phyloP scores from a whole-genome alignment of 1,284 basidiomycete species.

The Flammula alnicola region DNA sequence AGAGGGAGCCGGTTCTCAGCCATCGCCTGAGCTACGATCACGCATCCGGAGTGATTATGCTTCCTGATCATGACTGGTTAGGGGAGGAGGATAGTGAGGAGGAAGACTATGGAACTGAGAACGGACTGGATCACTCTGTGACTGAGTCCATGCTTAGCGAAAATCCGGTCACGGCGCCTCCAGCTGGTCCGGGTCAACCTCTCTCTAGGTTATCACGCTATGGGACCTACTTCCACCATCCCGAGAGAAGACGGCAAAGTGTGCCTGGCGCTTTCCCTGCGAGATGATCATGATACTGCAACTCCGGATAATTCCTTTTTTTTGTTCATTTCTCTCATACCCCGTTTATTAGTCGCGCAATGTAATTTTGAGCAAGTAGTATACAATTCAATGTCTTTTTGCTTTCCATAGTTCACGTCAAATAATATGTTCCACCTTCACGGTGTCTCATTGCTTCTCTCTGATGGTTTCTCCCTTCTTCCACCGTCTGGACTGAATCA shows the following conservation, averaged over 20 bases:
- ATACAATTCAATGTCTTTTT: too few relatives aligned
- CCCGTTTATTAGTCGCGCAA: too few relatives aligned
- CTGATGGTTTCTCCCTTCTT: too few relatives aligned
- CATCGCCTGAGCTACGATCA: slow-evolving; percentile 79
- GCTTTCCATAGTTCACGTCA: too few relatives aligned
- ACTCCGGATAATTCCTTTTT: too few relatives aligned
- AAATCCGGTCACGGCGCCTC: slow-evolving; percentile 9
- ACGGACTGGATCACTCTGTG: slow-evolving; percentile 33
- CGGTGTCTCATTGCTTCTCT: too few relatives aligned
- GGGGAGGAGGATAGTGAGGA: slow-evolving; percentile 37
- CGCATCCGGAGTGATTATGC: slow-evolving; percentile 81
- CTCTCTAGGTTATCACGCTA: slow-evolving; percentile 47
- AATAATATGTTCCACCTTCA: too few relatives aligned
- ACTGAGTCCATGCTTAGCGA: slow-evolving; percentile 32
- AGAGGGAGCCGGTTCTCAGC: slow-evolving; percentile 30
- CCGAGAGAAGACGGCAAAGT: slow-evolving; percentile 61
- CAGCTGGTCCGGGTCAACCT: too few relatives aligned
- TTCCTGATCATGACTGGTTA: slow-evolving; percentile 69
- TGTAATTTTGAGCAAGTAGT: too few relatives aligned
- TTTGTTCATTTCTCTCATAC: too few relatives aligned
- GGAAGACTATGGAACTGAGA: slow-evolving; percentile 33
- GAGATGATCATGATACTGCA: too few relatives aligned
- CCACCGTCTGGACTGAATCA: too few relatives aligned
- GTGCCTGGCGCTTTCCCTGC: slow-evolving; percentile 60
- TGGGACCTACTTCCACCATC: slow-evolving; percentile 78